Evolutionary conservation across 768 basidiomycete genomes (phyloP).

Genomic region (Goffeauzyma gilvescens): DNA sequence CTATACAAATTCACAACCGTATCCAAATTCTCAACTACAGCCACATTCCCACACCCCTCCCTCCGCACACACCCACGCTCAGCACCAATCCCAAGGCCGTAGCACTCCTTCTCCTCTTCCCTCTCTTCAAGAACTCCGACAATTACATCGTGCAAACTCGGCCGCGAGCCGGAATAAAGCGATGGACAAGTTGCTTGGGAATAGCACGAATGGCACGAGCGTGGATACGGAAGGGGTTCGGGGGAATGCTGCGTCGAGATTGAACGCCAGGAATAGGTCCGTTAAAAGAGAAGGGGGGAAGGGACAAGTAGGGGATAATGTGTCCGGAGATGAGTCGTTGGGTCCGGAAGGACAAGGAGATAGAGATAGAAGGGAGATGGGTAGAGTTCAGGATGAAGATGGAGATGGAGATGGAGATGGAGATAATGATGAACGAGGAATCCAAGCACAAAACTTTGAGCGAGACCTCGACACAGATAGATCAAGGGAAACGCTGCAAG

Average conservation of each 20-base stretch:
- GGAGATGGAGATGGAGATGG: neutral
- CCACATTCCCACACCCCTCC: too few relatives aligned
- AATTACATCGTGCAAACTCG: slow-evolving; percentile 75
- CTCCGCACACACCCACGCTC: too few relatives aligned
- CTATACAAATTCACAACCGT: too few relatives aligned
- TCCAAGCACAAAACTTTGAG: neutral
- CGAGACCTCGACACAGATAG: neutral
- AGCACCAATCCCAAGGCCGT: too few relatives aligned
- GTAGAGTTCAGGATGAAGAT: neutral
- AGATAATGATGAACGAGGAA: neutral
- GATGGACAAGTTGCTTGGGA: slow-evolving; percentile 68
- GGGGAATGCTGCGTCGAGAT: slow-evolving; percentile 2
- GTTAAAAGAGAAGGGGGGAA: too few relatives aligned
- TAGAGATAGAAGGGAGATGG: neutral
- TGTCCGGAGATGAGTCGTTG: too few relatives aligned
- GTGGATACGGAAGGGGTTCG: slow-evolving; percentile 7
- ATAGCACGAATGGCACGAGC: slow-evolving; percentile 38
- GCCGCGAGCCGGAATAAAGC: slow-evolving; percentile 60
- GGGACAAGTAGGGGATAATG: too few relatives aligned
- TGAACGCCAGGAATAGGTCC: too few relatives aligned
- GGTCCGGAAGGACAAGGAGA: slow-evolving; percentile 11
- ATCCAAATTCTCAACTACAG: too few relatives aligned
- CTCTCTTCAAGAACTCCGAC: slow-evolving; percentile 52
- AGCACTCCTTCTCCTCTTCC: slow-evolving; percentile 50
- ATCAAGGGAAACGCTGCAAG: too few relatives aligned